Evolutionary conservation across 345 rosid genomes (phyloP), one percentile per base, ranked within the genome.

Genomic region (Corymbia maculata): DNA sequence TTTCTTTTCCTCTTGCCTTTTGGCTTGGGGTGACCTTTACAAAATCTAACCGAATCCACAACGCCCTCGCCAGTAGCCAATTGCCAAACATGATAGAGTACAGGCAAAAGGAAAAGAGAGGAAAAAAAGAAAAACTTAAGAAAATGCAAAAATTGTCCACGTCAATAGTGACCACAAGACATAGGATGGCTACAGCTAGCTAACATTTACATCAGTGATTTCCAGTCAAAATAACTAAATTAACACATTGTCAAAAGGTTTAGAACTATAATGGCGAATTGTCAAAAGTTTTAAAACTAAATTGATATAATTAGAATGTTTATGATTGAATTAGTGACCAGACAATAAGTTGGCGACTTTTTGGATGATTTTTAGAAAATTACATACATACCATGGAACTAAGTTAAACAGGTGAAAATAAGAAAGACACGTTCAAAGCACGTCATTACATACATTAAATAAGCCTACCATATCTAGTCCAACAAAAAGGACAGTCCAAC

Each of bases 321-420:
- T 55, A 9, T 22, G 2, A 8, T 0, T 55, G 22, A 55, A 55
- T 21, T 55, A 5, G 19, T 0, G 0, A 55, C 4, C 2, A 0
- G 21, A 55, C 0, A 55, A 22, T 55, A 55, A 22, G 22, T 55
- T 0, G 0, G 0, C 3, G 5, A 55, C 3, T 22, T 55, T 55
- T 4, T 0, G 0, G 12, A 55, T 0, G 8, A 55, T 55, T 55
- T 55, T 55, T 1, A 0, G 2, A n/a, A n/a, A n/a, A 1, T 8
- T 8, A 0, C 28, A 21, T 22, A 12, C 28, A 28, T 59, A 28
- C 32, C 30, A 0, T 4, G 7, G 2, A 28, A 61, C 30, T 14
- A 61, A 26, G 16, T 12, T 28, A 61, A 61, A 61, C 68, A 2
- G 13, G 42, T n/a, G 9, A 66, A 30, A 68, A 32, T 16, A 17